Evolutionary conservation across 1,284 basidiomycete species (phyloP).

Genomic region (Schizophyllum commune): DNA sequence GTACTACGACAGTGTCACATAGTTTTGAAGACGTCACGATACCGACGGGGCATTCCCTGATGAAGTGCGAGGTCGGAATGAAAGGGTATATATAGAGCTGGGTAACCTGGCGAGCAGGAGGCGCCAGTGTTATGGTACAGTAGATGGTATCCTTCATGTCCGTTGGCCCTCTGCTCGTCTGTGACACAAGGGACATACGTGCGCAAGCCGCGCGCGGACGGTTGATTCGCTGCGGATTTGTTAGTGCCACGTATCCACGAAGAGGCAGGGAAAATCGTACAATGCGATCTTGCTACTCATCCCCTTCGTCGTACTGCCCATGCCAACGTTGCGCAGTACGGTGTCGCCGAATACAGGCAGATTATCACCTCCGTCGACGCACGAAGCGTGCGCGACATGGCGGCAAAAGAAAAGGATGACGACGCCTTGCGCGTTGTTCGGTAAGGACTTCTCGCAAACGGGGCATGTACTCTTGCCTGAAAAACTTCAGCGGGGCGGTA

Average conservation of each 20-base stretch:
- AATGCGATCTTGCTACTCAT: slow-evolving; percentile 67
- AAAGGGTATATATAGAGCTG: too few relatives aligned
- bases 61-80: too few relatives aligned
- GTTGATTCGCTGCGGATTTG: background rate
- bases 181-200: background rate
- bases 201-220: background rate
- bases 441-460: slow-evolving; percentile 55
- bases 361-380: slow-evolving; percentile 47
- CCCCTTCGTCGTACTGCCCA: slow-evolving; percentile 34
- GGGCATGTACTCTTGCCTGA: slow-evolving; percentile 57
- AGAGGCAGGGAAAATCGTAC: slow-evolving; percentile 25
- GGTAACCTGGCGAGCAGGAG: too few relatives aligned
- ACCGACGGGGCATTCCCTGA: too few relatives aligned
- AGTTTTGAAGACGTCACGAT: too few relatives aligned
- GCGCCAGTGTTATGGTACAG: background rate
- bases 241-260: background rate
- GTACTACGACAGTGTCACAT: too few relatives aligned
- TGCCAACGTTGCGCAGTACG: slow-evolving; percentile 31
- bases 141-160: background rate
- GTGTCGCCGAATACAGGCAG: slow-evolving; percentile 46
- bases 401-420: slow-evolving; percentile 79
- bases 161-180: background rate
- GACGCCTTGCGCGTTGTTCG: slow-evolving; percentile 50
- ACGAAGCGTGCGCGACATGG: slow-evolving; percentile 77
- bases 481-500: background rate